Evolutionary conservation across 2,329 filamentous ascomycete species (phyloP).

Genomic region (Colletotrichum lentis): DNA sequence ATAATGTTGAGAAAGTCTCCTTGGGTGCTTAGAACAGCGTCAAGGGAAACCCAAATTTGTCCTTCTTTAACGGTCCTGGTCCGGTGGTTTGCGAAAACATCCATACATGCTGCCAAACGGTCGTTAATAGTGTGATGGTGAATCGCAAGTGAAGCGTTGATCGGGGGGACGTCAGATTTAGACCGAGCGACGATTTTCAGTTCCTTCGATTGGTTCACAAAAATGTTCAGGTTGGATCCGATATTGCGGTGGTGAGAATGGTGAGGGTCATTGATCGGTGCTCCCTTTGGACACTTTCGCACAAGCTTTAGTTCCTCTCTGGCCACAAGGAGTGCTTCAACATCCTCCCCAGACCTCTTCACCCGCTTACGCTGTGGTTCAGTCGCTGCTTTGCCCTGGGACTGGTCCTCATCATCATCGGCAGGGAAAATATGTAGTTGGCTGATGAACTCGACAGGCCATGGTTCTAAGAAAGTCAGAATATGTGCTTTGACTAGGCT

Average conservation of each 20-base stretch:
- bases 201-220: neutral
- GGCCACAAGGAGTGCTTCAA: constrained; percentile 13
- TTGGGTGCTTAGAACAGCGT: constrained; percentile 45
- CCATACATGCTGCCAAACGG: constrained; percentile 34
- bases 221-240: constrained; percentile 16
- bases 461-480: constrained; percentile 22
- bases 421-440: constrained; percentile 12
- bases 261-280: neutral
- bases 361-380: constrained; percentile 24
- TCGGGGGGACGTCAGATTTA: neutral
- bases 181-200: constrained; percentile 10
- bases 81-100: constrained; percentile 29
- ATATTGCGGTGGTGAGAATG: neutral
- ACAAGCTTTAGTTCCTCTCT: constrained; percentile 20
- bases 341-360: constrained; percentile 10
- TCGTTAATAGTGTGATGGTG: constrained; percentile 1
- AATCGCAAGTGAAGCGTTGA: constrained; percentile 11
- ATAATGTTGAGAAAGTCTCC: constrained; percentile 43
- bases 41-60: constrained; percentile 47
- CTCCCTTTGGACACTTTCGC: constrained; percentile 21
- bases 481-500: neutral
- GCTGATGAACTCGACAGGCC: constrained; percentile 24
- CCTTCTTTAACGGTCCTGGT: constrained; percentile 32
- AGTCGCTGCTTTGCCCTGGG: neutral
- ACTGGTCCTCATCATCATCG: constrained; percentile 8